Evolutionary conservation across 2,329 filamentous ascomycete genomes (phyloP), one percentile per base, ranked within the genome.

Genomic region (Aspergillus amoenus): DNA sequence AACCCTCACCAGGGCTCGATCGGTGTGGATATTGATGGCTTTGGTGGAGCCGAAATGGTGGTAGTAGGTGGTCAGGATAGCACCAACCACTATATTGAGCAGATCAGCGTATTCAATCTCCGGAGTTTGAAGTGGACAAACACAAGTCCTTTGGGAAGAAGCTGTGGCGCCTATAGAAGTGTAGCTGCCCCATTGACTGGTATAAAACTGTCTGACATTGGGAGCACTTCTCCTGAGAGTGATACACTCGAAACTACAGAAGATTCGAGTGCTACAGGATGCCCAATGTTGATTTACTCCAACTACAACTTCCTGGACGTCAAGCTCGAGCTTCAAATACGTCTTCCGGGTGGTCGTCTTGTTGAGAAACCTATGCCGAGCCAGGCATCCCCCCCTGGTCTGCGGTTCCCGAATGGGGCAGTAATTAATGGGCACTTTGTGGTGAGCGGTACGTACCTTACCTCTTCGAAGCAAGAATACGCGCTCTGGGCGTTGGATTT

Each of bases 221-320:
- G 79, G 18, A 72, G 70, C 8, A 72, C 70, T 13, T 70, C 76
- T 5, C 65, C 74, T 17, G 73, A 79, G 22, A 68, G 76, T 57
- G 71, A 67, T 60, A 68, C 50, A 64, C 76, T 62, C 56, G 73
- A 68, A 49, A 72, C 68, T 4, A 63, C 61, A 37, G 69, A 66
- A 49, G 65, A 67, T 42, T 64, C 60, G 27, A 68, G 68, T 52
- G 65, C 64, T 27, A 65, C 73, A 22, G 83, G 82, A 15, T 81
- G 83, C 6, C 81, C 85, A 3, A 97, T 97, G 92, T 82, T 99
- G 61, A 95, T 99, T 45, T 99, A 99, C 74, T 97, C 93, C 22
- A 99, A 99, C 72, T 99, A 99, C 76, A 97, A 99, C 75, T 99
- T 99, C 69, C 75, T 99, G 55, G 93, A 99, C 67, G 94, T 99